phyloP scores from a whole-genome alignment of 2,329 filamentous ascomycete genomes.

The Fusarium ramigenum region DNA sequence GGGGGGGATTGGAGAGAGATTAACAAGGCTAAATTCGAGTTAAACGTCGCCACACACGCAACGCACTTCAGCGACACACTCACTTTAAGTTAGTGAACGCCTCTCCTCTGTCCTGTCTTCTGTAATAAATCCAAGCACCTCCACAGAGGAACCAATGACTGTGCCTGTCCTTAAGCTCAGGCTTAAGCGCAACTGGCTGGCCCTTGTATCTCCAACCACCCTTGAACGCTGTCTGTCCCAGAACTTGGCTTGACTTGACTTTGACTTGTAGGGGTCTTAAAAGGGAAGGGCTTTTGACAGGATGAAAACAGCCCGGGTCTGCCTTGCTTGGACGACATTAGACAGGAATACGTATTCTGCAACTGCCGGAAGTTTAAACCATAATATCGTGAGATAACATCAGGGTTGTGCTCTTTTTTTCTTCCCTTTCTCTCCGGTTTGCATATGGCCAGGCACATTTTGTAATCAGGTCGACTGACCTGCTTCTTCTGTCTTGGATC shows the following conservation, averaged over 20 bases:
- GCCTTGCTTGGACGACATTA: constrained; percentile 14
- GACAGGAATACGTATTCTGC: not conserved
- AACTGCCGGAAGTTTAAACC: constrained; percentile 22
- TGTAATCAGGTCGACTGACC: constrained; percentile 4
- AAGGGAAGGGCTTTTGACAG: not conserved
- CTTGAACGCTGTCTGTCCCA: constrained; percentile 23
- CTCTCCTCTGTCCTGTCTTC: not conserved
- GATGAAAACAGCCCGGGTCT: constrained; percentile 7
- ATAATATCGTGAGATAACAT: not conserved
- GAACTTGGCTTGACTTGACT: not conserved
- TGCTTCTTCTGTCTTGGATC: constrained; percentile 25
- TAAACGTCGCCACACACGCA: constrained; percentile 26
- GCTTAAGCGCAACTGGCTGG: constrained; percentile 25
- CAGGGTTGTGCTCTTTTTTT: not conserved
- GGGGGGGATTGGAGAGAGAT: constrained; percentile 1
- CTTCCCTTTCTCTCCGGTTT: not conserved
- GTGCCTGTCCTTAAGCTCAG: constrained; percentile 20
- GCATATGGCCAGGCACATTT: not conserved
- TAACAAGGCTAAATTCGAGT: not conserved
- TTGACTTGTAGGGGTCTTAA: constrained; percentile 12
- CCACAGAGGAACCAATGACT: constrained; percentile 4
- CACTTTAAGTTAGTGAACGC: not conserved
- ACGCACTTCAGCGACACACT: not conserved
- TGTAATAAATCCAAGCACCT: constrained; percentile 3
- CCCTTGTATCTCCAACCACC: constrained; percentile 29